Percentiles rank a stretch among this genome's conserved stretches.
phyloP scores from a whole-genome alignment of 2,329 filamentous ascomycete species.

The Hymenoscyphus linearis region DNA sequence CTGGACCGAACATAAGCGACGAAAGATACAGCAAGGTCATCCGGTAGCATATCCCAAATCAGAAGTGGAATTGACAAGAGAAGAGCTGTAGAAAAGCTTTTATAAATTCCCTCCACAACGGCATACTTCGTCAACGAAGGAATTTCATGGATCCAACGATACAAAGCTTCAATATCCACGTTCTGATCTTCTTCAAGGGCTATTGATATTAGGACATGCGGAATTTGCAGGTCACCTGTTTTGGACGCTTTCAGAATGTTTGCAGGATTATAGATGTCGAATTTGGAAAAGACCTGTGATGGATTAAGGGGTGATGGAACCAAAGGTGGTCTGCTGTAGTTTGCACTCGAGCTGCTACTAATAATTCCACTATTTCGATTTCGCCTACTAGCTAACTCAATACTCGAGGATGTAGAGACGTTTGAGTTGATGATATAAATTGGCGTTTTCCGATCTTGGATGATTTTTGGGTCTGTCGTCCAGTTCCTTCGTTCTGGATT shows the following conservation, averaged over 20 bases:
- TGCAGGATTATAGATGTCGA: conserved; percentile 9
- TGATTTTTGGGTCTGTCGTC: conserved; percentile 1
- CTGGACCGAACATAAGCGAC: conserved; percentile 51
- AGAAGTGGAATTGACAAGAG: conserved; percentile 54
- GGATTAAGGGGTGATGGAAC: conserved; percentile 3
- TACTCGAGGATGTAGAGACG: conserved; percentile 3
- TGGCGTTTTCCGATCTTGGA: conserved; percentile 9
- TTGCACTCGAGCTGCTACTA: conserved; percentile 1
- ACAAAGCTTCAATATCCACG: conserved; percentile 53
- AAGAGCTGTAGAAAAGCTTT: conserved; percentile 54
- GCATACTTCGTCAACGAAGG: conserved; percentile 55
- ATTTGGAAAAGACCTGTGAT: conserved; percentile 9
- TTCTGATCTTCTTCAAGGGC: conserved; percentile 53
- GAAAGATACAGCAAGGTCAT: conserved; percentile 52
- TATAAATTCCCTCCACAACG: conserved; percentile 56
- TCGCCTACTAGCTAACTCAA: conserved; percentile 10
- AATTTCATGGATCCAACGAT: conserved; percentile 51
- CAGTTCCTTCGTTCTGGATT: conserved; percentile 7
- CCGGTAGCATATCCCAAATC: conserved; percentile 55
- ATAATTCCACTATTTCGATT: neutral
- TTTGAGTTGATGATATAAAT: conserved; percentile 9
- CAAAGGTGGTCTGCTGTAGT: conserved; percentile 6
- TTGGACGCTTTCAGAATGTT: conserved; percentile 6
- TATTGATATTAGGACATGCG: conserved; percentile 57
- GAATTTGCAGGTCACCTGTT: conserved; percentile 25